Conservation (phyloP, 1,139 yeast genomes). For the Kodamaea arcana region DNA sequence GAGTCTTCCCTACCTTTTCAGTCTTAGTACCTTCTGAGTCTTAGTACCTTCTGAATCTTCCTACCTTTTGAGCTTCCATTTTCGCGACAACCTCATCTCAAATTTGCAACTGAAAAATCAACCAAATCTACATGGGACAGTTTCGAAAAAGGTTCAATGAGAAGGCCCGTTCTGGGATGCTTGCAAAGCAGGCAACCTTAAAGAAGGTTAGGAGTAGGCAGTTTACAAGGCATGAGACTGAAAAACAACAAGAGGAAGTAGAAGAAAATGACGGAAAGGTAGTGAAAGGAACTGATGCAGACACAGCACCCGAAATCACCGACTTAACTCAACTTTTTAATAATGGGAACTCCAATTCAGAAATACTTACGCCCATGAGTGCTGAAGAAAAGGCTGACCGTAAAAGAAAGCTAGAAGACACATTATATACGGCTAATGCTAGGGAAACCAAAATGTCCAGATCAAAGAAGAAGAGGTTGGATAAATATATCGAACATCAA, state of each 20-base stretch:
- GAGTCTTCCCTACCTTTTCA: too few relatives aligned
- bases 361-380: constrained; percentile 46
- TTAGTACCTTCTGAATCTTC: too few relatives aligned
- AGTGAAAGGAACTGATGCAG: constrained; percentile 1
- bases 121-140: constrained; percentile 60
- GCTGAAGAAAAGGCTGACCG: constrained; percentile 60
- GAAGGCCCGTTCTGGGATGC: constrained; percentile 81
- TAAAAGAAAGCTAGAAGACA: constrained; percentile 61
- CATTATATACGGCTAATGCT: constrained; percentile 50
- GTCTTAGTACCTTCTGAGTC: too few relatives aligned
- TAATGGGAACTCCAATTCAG: constrained; percentile 54
- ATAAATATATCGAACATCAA: constrained; percentile 82
- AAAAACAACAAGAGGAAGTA: constrained; percentile 17
- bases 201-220: constrained; percentile 67
- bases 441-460: constrained; percentile 65
- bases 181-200: constrained; percentile 72
- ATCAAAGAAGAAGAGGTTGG: constrained; percentile 72
- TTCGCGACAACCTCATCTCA: constrained; percentile 1
- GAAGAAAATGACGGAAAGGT: constrained; percentile 3
- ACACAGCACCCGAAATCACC: not conserved
- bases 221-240: constrained; percentile 47
- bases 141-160: constrained; percentile 79
- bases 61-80: too few relatives aligned
- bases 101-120: constrained; percentile 4
- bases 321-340: constrained; percentile 6